Conservation (phyloP, 2,329 filamentous ascomycete genomes). For the Cladophialophora exuberans region DNA sequence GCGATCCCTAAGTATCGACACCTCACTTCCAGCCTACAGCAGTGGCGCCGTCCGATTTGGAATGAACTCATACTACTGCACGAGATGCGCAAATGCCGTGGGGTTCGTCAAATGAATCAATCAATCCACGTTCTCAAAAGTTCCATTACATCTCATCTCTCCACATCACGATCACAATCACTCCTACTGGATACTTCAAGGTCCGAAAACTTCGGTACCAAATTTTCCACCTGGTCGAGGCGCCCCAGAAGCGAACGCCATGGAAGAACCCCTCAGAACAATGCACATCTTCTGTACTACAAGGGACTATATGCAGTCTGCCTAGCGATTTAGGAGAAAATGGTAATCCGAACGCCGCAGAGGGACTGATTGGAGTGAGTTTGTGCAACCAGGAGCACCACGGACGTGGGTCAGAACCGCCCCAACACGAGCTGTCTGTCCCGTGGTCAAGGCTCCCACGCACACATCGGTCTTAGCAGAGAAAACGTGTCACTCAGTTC, state of each 20-base stretch:
- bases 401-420: background rate
- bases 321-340: constrained; percentile 19
- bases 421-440: background rate
- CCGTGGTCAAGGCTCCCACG: no score
- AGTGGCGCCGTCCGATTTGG: constrained; percentile 48
- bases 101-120: constrained; percentile 33
- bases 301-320: background rate
- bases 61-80: constrained; percentile 55
- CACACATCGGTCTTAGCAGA: background rate
- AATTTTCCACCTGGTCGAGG: background rate
- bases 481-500: background rate
- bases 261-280: constrained; percentile 4
- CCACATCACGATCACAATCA: background rate
- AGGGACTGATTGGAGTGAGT: background rate
- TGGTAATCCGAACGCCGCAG: background rate
- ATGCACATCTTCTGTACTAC: constrained; percentile 16
- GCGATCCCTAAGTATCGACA: constrained; percentile 48
- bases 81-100: constrained; percentile 32
- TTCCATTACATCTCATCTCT: background rate
- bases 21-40: constrained; percentile 36
- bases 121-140: background rate
- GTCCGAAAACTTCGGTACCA: constrained; percentile 2
- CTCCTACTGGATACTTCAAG: background rate
- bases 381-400: background rate
- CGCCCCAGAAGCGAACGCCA: background rate